Evolutionary conservation across 1,139 yeast genomes (phyloP), one percentile per base, ranked within the genome.

Genomic region (Candida gigantensis): DNA sequence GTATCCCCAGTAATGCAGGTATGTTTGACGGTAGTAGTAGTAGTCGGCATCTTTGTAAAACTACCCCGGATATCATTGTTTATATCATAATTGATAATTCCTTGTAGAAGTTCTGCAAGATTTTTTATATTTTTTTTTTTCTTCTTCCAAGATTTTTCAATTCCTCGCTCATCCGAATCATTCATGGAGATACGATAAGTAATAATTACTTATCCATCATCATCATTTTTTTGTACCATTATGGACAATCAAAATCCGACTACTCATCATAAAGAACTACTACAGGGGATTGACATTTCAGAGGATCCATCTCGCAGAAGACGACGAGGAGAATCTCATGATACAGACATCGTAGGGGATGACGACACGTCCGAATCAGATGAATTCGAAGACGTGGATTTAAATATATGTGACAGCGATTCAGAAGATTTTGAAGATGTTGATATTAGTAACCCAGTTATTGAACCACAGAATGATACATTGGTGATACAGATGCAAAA

Each of bases 351-450:
- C 28, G 23, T 8, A 20, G 21, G 8, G 33, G 28, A 11, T 6
- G 36, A 29, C 3, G 32, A 34, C 7, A 21, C 30, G 3, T 19
- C 29, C 3, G 49, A 60, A 45, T 40, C 65, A 17, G 57, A 73
- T 36, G 55, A 65, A 16, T 58, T 63, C 31, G 70, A 65, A 36
- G 67, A 63, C 34, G 60, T 65, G 23, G 56, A 51, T 6, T 40
- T 60, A 21, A 17, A 25, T 21, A 32, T 29, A 12, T 26, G 36
- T 7, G 45, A 37, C n/a, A n/a, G n/a, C 36, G 50, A 58, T 47
- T 39, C 65, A 13, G 57, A 73, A 37, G 53, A 64, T 14, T 58
- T 64, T 32, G 69, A 64, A 37, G 67, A 64, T 32, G 58, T 64
- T 13, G 58, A 51, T 8, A 40, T 60, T 8, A 51, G 42, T 7